These are phyloP conservation scores for Thelephora aurantiotincta DNA, from an alignment of 768 basidiomycete species.

Conservation along the genomic window DNA sequence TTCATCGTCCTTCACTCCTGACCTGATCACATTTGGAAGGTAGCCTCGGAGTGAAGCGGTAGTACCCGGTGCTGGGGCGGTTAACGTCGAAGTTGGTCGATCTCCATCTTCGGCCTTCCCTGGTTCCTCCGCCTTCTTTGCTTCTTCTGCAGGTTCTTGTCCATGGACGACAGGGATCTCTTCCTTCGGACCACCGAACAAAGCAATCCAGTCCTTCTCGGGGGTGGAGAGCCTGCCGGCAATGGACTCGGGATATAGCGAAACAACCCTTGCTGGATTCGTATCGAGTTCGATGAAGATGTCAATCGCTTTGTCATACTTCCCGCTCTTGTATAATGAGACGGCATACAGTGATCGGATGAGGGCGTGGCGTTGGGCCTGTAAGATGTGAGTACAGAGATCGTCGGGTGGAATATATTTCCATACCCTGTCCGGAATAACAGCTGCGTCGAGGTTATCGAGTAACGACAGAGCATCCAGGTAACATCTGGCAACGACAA, in stretches of 20 bases:
- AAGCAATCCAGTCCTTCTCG: slow-evolving; percentile 57
- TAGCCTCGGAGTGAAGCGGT: not conserved
- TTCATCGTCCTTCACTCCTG: slow-evolving; percentile 46
- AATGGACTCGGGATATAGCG: slow-evolving; percentile 72
- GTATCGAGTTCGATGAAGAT: slow-evolving; percentile 78
- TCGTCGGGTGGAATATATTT: not conserved
- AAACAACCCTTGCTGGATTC: slow-evolving; percentile 88
- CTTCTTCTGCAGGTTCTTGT: slow-evolving; percentile 4
- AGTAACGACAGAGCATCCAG: slow-evolving; percentile 70
- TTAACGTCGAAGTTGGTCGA: not conserved
- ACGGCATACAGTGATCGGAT: slow-evolving; percentile 71
- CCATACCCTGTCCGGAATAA: slow-evolving; percentile 52
- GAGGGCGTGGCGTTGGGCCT: slow-evolving; percentile 42
- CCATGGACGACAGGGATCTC: slow-evolving; percentile 3
- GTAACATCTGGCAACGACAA: slow-evolving; percentile 55
- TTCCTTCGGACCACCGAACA: slow-evolving; percentile 64
- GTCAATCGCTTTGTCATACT: slow-evolving; percentile 72
- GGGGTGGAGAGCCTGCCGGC: slow-evolving; percentile 66
- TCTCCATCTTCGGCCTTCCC: slow-evolving; percentile 9
- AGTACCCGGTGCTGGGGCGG: too few relatives aligned
- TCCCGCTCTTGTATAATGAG: slow-evolving; percentile 50
- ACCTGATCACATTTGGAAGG: slow-evolving; percentile 5
- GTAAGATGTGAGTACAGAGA: not conserved
- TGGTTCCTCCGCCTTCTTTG: slow-evolving; percentile 15
- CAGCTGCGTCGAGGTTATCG: slow-evolving; percentile 45